A percentile compares a stretch with the other conserved stretches of the same genome.
phyloP scores from a whole-genome alignment of 1,139 yeast species.

The Tardiomyces depauwii region DNA sequence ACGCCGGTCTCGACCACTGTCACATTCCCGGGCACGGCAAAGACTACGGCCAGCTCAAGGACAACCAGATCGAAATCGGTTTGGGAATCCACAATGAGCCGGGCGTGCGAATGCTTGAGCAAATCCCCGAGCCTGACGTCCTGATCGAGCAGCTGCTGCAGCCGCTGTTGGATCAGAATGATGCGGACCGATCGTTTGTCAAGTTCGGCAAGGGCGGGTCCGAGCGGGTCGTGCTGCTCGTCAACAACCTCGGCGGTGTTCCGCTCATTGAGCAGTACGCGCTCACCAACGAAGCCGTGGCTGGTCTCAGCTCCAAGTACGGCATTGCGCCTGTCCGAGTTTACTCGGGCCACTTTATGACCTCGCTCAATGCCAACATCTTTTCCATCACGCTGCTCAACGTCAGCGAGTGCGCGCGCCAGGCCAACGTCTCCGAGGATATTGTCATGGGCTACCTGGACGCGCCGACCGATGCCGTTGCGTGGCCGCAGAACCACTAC shows the following conservation, averaged over 20 bases:
- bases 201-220: conserved; percentile 35
- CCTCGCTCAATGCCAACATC: conserved; percentile 84
- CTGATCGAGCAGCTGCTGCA: conserved; percentile 26
- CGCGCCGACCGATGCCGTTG: conserved; percentile 66
- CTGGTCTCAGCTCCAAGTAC: conserved; percentile 34
- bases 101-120: conserved; percentile 58
- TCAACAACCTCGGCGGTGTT: conserved; percentile 81
- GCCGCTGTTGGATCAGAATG: conserved; percentile 18
- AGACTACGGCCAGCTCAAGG: conserved; percentile 41
- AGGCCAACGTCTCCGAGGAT: conserved; percentile 16
- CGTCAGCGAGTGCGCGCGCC: conserved; percentile 33
- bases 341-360: conserved; percentile 64
- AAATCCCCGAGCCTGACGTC: conserved; percentile 56
- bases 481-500: conserved; percentile 43
- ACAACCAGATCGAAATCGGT: conserved; percentile 72
- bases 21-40: conserved; percentile 67
- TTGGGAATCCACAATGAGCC: conserved; percentile 97
- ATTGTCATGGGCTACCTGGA: conserved; percentile 42
- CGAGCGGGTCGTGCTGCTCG: conserved; percentile 58
- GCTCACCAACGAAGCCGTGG: conserved; percentile 40
- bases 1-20: conserved; percentile 82
- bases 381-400: conserved; percentile 72
- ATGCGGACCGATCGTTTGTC: conserved; percentile 33
- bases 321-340: conserved; percentile 54
- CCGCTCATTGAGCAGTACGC: conserved; percentile 65